Base-by-base conservation (phyloP, 2,329 filamentous ascomycete species). In the Fusarium udum region DNA sequence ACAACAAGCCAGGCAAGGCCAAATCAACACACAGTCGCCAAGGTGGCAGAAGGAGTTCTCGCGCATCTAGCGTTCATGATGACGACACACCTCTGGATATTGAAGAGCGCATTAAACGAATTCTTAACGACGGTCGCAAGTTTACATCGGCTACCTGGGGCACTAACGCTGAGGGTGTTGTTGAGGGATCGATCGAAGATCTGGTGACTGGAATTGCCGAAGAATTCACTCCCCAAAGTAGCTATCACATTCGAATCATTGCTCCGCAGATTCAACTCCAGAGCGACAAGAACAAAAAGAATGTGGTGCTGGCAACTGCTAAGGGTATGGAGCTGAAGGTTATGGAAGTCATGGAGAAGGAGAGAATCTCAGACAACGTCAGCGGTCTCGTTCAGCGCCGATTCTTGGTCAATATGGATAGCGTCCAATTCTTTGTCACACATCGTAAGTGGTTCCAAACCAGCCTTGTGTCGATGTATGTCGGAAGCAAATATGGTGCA, bases 241-340 rank as follows among this genome's bases (percentile, higher is more conserved):
- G 93, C 75, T 99, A 98, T 81, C 94, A 98, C 78, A 90, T 99
- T 71, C 93, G 95, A 42, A 89, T 99, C 45, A 98, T 99, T 77
- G 96, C 95, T 11, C 96, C 96, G 20, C 96, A 99, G 81, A 98
- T 99, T 67, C 96, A 99, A 81, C 87, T 99, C 49, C 95, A 99
- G 80, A 98, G 96, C 80, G 96, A 99, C 79, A 98, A 98, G 87
- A 98, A 99, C 82, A 92, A 92, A 70, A 97, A 97, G 82, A 93
- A 97, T 65, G 96, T 97, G n/a, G 93, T 98, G 10, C 87, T 99
- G n/a, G 92, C 98, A 52, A 96, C 95, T 7, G 95, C 95, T 34
- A 98, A 98, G 82, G 94, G 95, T 60, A 99, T 99, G 95, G 95
- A 98, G 81, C 89, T 98, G 64, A 98, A 98, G 84, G 93, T 99